Base-by-base conservation (phyloP, 1,284 basidiomycete genomes). In the Sphaerobolus stellatus region DNA sequence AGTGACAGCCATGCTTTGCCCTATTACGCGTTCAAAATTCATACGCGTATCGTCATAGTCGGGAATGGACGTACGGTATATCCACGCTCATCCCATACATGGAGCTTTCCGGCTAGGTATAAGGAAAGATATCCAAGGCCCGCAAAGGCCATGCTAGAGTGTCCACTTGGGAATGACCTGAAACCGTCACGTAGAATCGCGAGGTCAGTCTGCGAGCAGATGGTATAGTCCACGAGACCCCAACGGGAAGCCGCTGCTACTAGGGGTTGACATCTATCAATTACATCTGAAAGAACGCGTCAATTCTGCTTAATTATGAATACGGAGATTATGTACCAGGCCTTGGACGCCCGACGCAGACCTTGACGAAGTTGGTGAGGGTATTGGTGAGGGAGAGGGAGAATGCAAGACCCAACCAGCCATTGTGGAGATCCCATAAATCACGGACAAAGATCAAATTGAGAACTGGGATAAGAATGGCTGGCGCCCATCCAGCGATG, bases 81-180 rank as follows among this genome's bases (percentile, higher is more conserved):
- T 2, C 93, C 93, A 41, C 84, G 78, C 43, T 75, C 75, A 67
- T 97, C 93, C 62, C 94, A 97, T 11, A 98, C 73, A 66, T 95
- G 94, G 63, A 97, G 74, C 71, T 98, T 98, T 4, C 94, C 94
- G 6, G 91, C 88, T 4, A 95, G 71, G 68, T 96, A 98, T 60
- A 92, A 88, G 3, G 90, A 77, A 31, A 99, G 75, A 73, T 94
- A 98, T 1, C 91, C 92, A 3, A 98, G 77, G 1, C 96, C 95
- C 7, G 94, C 92, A 66, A 95, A 98, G 0, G 93, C 90, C 50
- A 95, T 90, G 64, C 90, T 92, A 1, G 92, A 85, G 72, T 98
- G 96, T 0, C 96, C 96, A 50, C 90, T 94, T 4, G 92, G 92
- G 71, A 99, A 98, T 66, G 90, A 94, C 62, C 92, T 83, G 77